A percentile compares a stretch with the other conserved stretches of the same genome.
Evolutionary conservation across 495 filamentous ascomycete species (phyloP).

Genomic region (Penicillium lagena): DNA sequence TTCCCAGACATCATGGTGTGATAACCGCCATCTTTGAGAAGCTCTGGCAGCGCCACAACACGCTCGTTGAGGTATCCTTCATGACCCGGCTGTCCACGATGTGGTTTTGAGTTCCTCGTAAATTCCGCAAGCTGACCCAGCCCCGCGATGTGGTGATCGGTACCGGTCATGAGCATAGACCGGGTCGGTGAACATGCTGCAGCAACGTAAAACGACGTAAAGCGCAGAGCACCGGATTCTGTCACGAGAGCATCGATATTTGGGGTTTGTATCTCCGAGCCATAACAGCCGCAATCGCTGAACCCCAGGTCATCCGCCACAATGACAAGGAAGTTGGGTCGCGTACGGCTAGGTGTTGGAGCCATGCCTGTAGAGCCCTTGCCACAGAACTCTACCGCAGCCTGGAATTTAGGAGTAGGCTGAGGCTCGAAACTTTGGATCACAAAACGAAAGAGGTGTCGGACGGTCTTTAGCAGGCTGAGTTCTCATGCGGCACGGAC

Average conservation of each 20-base stretch:
- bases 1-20: constrained; percentile 58
- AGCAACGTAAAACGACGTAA: constrained; percentile 58
- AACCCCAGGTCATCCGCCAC: constrained; percentile 60
- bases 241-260: constrained; percentile 52
- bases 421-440: no score
- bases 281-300: constrained; percentile 55
- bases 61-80: constrained; percentile 60
- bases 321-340: constrained; percentile 59
- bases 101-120: no score
- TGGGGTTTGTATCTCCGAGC: constrained; percentile 57
- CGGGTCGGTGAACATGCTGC: constrained; percentile 59
- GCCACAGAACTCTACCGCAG: no score
- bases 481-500: no score
- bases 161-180: constrained; percentile 51
- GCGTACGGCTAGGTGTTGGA: no score
- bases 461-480: no score
- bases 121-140: constrained; percentile 46
- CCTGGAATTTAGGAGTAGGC: no score
- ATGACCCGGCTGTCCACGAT: constrained; percentile 61
- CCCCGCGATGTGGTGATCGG: constrained; percentile 41
- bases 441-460: no score
- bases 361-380: no score
- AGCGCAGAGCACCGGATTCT: constrained; percentile 47
- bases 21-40: constrained; percentile 57
- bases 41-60: constrained; percentile 55